Evolutionary conservation across 345 rosid species (phyloP).

Genomic region (Gossypium sturtianum): DNA sequence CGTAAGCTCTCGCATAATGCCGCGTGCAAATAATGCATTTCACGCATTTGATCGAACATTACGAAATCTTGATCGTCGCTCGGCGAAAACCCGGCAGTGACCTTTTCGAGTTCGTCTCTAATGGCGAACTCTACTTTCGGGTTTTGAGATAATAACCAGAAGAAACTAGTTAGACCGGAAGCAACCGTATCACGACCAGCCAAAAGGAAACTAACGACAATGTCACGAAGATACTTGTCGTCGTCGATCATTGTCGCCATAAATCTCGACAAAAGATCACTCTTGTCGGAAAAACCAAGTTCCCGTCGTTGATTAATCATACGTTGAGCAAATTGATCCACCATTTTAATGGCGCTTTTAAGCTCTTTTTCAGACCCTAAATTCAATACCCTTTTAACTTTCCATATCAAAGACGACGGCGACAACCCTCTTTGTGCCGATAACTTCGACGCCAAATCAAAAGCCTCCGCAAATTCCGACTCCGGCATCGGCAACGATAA

Average conservation of each 20-base stretch:
- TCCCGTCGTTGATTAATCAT: conserved; percentile 39
- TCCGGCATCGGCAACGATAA: conserved; percentile 42
- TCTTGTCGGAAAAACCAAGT: conserved; percentile 22
- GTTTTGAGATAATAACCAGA: conserved; percentile 49
- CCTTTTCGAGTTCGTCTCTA: conserved; percentile 36
- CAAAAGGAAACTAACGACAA: conserved; percentile 57
- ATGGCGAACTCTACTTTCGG: conserved; percentile 43
- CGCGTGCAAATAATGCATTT: conserved; percentile 61
- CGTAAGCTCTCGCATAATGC: conserved; percentile 54
- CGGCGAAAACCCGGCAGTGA: conserved; percentile 24
- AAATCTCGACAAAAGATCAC: conserved; percentile 62
- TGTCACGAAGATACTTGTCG: conserved; percentile 58
- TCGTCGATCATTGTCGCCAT: conserved; percentile 39
- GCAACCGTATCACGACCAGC: conserved; percentile 84
- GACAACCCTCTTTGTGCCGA: conserved; percentile 47
- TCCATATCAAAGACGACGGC: conserved; percentile 48
- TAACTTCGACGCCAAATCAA: conserved; percentile 48
- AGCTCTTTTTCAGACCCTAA: conserved; percentile 57
- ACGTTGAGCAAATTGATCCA: conserved; percentile 40
- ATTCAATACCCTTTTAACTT: conserved; percentile 39
- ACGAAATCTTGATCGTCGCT: conserved; percentile 18
- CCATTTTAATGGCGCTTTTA: conserved; percentile 37
- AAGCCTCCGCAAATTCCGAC: conserved; percentile 46
- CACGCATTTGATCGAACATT: conserved; percentile 28
- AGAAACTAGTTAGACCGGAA: conserved; percentile 54